phyloP scores from a whole-genome alignment of 352 stramenopile species.

The Lagenidium giganteum region DNA sequence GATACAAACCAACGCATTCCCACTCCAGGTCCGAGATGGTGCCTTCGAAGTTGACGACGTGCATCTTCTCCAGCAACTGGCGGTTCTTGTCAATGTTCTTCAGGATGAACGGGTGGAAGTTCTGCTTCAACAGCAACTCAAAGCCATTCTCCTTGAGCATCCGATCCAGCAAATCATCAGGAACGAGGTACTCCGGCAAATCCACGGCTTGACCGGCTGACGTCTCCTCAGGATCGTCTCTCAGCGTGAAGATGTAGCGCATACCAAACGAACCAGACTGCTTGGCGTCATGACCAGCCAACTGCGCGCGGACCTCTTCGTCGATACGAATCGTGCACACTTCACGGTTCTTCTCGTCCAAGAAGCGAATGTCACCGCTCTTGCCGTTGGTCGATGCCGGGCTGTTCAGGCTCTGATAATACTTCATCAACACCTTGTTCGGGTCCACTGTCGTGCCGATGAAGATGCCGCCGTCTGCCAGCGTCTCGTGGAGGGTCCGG shows the following conservation, averaged over 20 bases:
- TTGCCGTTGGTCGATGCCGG: constrained; percentile 5
- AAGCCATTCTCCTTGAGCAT: constrained; percentile 74
- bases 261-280: constrained; percentile 70
- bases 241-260: constrained; percentile 89
- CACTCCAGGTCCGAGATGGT: constrained; percentile 83
- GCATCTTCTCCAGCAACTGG: constrained; percentile 78
- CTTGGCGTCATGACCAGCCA: constrained; percentile 32
- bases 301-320: constrained; percentile 33
- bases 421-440: constrained; percentile 86
- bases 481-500: constrained; percentile 86
- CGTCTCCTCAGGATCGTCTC: constrained; percentile 59
- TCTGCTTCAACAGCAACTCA: constrained; percentile 73
- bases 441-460: constrained; percentile 98
- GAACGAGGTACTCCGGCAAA: constrained; percentile 88
- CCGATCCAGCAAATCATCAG: constrained; percentile 65
- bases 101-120: constrained; percentile 82
- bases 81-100: constrained; percentile 69
- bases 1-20: constrained; percentile 82
- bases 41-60: constrained; percentile 82
- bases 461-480: constrained; percentile 92
- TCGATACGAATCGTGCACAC: constrained; percentile 80
- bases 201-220: constrained; percentile 81
- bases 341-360: constrained; percentile 69
- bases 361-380: constrained; percentile 45
- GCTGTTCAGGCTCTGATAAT: constrained; percentile 56